These are phyloP conservation scores for Cunninghamia lanceolata DNA, from an alignment of 75 land plant genomes.

Conservation along the genomic window DNA sequence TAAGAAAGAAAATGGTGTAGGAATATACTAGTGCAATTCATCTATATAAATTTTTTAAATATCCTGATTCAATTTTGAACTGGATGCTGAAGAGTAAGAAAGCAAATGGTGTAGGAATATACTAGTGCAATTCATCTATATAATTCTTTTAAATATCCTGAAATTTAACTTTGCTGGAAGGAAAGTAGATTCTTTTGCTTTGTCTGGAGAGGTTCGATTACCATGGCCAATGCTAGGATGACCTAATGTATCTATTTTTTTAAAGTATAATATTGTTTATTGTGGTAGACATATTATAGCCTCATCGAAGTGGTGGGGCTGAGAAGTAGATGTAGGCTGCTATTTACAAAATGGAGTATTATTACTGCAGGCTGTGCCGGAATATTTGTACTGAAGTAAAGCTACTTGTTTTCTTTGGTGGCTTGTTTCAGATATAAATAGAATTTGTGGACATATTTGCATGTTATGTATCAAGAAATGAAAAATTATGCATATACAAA, in stretches of 20 bases:
- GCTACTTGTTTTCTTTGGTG: not conserved
- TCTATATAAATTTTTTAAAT: not conserved
- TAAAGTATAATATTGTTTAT: not conserved
- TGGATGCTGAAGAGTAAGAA: slow-evolving; percentile 14
- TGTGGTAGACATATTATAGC: not conserved
- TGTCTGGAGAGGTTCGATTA: not conserved
- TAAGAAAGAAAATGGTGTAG: not conserved
- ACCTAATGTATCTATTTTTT: not conserved
- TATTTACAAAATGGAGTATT: not conserved
- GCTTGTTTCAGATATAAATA: not conserved
- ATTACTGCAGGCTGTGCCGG: not conserved
- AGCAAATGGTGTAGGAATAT: not conserved
- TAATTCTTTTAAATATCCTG: not conserved
- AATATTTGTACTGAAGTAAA: not conserved
- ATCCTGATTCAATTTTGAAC: too few species aligned
- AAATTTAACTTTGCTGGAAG: not conserved
- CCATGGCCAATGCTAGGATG: not conserved
- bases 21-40: not conserved
- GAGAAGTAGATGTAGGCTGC: not conserved
- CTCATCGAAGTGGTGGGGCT: not conserved
- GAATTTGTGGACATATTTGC: not conserved
- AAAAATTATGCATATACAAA: not conserved
- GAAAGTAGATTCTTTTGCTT: not conserved
- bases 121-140: not conserved
- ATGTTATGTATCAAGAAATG: not conserved